phyloP scores from a whole-genome alignment of 2,329 filamentous ascomycete species.

The Aspergillus aculeatus region DNA sequence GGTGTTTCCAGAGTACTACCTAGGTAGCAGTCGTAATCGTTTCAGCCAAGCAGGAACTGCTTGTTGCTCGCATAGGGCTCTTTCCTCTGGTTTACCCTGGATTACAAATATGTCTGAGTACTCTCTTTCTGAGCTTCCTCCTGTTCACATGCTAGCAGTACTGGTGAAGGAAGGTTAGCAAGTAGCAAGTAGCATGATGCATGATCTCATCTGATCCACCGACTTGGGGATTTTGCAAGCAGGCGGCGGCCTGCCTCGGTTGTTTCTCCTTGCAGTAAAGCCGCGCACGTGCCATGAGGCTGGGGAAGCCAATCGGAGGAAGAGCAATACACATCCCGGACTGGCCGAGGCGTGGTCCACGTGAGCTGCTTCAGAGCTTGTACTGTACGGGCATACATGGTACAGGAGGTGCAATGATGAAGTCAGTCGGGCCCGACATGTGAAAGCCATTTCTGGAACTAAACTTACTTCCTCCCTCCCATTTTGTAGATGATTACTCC shows the following conservation, averaged over 20 bases:
- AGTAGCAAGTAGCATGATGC: too few species aligned
- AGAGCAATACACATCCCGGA: background rate
- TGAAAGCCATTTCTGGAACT: background rate
- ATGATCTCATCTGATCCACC: background rate
- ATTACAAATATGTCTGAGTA: too few species aligned
- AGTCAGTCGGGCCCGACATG: background rate
- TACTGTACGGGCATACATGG: background rate
- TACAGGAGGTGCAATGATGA: background rate
- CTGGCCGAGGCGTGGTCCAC: slow-evolving; percentile 8
- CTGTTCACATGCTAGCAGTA: background rate
- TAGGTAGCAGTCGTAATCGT: too few species aligned
- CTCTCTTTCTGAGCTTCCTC: background rate
- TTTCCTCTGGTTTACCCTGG: too few species aligned
- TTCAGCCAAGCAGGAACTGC: too few species aligned
- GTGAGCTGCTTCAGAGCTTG: background rate
- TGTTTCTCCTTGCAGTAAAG: background rate
- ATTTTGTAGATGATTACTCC: background rate
- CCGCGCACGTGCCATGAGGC: background rate
- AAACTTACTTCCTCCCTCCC: background rate
- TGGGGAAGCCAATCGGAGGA: background rate
- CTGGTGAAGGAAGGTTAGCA: too few species aligned
- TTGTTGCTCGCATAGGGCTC: too few species aligned
- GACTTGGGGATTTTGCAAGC: background rate
- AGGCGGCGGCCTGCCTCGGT: background rate
- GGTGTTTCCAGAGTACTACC: background rate